Conservation (phyloP, 208 protist genomes). For the Angomonas desouzai region DNA sequence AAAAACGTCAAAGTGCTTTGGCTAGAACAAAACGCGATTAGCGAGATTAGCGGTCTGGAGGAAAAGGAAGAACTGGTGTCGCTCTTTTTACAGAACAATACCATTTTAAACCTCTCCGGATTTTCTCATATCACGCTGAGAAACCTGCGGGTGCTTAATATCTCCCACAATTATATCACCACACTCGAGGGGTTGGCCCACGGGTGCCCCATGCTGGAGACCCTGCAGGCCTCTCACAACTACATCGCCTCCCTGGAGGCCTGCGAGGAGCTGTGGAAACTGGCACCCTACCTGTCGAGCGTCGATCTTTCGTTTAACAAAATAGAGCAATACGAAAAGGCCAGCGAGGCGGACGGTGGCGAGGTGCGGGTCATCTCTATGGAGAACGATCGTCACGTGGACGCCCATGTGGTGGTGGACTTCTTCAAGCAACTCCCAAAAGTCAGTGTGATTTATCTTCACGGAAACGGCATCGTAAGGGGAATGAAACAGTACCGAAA, state of each 20-base stretch:
- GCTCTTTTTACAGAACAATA: conserved; percentile 94
- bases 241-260: conserved; percentile 61
- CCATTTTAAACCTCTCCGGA: conserved; percentile 57
- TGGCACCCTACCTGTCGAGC: conserved; percentile 71
- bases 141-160: conserved; percentile 81
- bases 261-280: conserved; percentile 69
- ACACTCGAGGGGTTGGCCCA: conserved; percentile 52
- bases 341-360: neutral
- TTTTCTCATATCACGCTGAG: conserved; percentile 34
- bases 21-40: conserved; percentile 93
- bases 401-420: conserved; percentile 39
- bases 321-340: conserved; percentile 39
- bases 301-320: conserved; percentile 92
- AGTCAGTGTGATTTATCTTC: conserved; percentile 89
- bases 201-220: conserved; percentile 54
- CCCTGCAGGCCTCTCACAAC: conserved; percentile 71
- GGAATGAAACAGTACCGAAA: conserved; percentile 82
- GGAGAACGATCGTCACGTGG: neutral
- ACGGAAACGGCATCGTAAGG: conserved; percentile 71
- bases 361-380: conserved; percentile 26
- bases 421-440: conserved; percentile 76
- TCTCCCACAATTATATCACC: conserved; percentile 73
- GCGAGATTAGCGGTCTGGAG: conserved; percentile 76
- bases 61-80: conserved; percentile 65
- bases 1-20: conserved; percentile 89